Evolutionary conservation across 2,329 filamentous ascomycete genomes (phyloP), one percentile per base, ranked within the genome.

Genomic region (Trichoderma atrobrunneum): DNA sequence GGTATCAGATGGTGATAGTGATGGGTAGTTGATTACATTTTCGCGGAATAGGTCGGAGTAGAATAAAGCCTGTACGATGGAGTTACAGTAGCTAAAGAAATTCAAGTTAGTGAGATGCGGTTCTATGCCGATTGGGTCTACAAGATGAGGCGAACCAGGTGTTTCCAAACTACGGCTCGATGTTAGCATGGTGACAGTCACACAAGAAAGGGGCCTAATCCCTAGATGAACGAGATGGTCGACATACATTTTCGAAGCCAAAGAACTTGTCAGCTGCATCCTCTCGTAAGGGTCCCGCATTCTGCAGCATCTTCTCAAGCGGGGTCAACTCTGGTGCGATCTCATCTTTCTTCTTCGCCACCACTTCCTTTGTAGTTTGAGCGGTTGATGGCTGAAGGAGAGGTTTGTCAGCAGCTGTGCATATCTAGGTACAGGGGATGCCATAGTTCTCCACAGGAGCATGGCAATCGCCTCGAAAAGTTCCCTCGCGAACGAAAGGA

Each of bases 261-360:
- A 97, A 98, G 85, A 97, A 99, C 85, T 97, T 97, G 85, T 98
- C 96, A 80, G 93, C 97, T 69, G 96, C 96, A 82, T 98, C 95
- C 76, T 88, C 86, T 78, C 94, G 90, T 76, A 97, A 84, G 3
- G 95, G 90, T 4, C 94, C 95, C 72, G 93, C 90, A 82, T 93
- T 92, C 77, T 90, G 88, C 36, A 99, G 87, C 87, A 97, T 92
- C 85, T 94, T 91, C 77, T 91, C 87, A 72, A 91, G 77, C 3
- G 90, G 89, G 2, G 89, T 91, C 69, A 87, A 76, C 77, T 91
- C 89, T n/a, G 83, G 82, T n/a, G 82, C 75, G n/a, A 83, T 79
- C 75, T 90, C 87, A 60, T 89, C 87, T 76, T 88, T 89, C 79
- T 88, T 90, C 79, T 85, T 86, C 75, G 79, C 81, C 61, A 83